These are phyloP conservation scores for Chlamydomonas asymmetrica DNA, from an alignment of 139 green algal genomes.

Conservation along the genomic window DNA sequence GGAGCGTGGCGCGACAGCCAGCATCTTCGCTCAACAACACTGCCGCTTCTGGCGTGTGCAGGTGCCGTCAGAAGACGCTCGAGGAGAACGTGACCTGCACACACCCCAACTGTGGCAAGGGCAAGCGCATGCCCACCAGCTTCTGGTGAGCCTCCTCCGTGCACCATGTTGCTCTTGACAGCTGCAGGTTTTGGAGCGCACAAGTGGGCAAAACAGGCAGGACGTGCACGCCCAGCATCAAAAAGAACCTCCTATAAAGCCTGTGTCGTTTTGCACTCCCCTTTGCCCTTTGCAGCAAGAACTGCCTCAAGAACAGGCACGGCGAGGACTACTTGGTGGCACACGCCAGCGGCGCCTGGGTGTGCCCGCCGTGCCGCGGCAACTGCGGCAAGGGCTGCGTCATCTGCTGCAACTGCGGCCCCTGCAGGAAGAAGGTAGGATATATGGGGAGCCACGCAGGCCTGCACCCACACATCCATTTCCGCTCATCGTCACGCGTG, in stretches of 20 bases:
- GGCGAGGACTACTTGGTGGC: slow-evolving; percentile 68
- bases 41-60: slow-evolving; percentile 7
- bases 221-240: background rate
- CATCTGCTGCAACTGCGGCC: slow-evolving; percentile 84
- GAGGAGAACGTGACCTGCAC: slow-evolving; percentile 75
- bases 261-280: background rate
- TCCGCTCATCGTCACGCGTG: background rate
- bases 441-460: background rate
- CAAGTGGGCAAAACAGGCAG: background rate
- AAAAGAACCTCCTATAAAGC: background rate
- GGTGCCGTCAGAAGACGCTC: slow-evolving; percentile 84
- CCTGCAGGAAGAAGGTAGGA: slow-evolving; percentile 75
- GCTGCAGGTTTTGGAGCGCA: background rate
- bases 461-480: background rate
- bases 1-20: background rate
- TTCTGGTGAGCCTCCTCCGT: slow-evolving; percentile 64
- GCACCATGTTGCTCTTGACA: background rate
- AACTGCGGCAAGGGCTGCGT: slow-evolving; percentile 72
- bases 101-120: slow-evolving; percentile 49
- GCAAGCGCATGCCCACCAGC: slow-evolving; percentile 56
- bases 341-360: slow-evolving; percentile 57
- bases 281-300: slow-evolving; percentile 54
- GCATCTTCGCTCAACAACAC: background rate
- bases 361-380: slow-evolving; percentile 76
- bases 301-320: slow-evolving; percentile 79